Conservation (phyloP, 2,329 filamentous ascomycete species). For the Microcyclospora tardicrescens region DNA sequence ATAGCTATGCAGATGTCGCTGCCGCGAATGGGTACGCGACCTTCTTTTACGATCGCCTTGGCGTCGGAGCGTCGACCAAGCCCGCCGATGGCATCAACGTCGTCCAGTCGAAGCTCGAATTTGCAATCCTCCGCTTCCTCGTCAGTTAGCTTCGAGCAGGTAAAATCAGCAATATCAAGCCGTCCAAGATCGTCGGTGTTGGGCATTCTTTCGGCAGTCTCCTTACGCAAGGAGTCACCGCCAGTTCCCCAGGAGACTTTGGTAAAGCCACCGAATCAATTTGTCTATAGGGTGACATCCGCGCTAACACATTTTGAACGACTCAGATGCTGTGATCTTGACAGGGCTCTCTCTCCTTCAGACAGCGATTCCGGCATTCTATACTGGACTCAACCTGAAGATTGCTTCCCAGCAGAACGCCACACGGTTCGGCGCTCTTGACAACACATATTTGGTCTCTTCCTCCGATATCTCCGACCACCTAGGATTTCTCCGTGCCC, state of each 20-base stretch:
- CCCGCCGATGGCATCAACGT: conserved; percentile 25
- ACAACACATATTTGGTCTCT: conserved; percentile 19
- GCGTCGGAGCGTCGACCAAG: conserved; percentile 25
- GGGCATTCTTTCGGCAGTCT: conserved; percentile 29
- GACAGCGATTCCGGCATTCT: conserved; percentile 12
- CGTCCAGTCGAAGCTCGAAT: conserved; percentile 27
- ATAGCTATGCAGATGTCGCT: conserved; percentile 31
- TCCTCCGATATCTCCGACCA: conserved; percentile 14
- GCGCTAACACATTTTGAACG: conserved; percentile 1
- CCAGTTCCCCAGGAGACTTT: conserved; percentile 21
- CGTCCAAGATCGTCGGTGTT: conserved; percentile 26
- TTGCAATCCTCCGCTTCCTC: conserved; percentile 26
- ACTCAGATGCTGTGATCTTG: conserved; percentile 23
- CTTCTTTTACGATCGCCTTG: conserved; percentile 32
- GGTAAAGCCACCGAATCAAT: not conserved
- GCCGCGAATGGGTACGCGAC: conserved; percentile 26
- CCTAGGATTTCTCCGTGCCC: conserved; percentile 20
- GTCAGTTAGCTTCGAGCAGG: conserved; percentile 19
- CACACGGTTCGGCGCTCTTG: conserved; percentile 17
- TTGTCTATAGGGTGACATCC: not conserved
- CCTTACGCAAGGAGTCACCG: conserved; percentile 22
- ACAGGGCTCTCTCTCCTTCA: conserved; percentile 24
- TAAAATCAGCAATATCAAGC: conserved; percentile 15
- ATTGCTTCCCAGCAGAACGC: conserved; percentile 18
- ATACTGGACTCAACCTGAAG: conserved; percentile 16